Conservation (phyloP, 768 basidiomycete species). For the Lactarius deliciosus region DNA sequence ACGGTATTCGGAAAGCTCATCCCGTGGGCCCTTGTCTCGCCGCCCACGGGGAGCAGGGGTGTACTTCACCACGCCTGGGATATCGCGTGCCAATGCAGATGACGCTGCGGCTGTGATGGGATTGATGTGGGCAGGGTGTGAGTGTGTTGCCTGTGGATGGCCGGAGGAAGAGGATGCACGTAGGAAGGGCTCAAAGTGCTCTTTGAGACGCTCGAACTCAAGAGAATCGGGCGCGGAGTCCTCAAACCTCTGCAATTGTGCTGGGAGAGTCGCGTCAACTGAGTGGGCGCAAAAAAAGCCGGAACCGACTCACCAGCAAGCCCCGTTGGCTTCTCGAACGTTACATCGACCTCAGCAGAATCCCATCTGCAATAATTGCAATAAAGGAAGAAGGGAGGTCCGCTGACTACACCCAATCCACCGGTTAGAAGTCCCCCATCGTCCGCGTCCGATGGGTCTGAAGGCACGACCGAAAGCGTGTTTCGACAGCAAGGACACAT, state of each 20-base stretch:
- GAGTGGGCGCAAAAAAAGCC: neutral
- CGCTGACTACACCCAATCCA: constrained; percentile 61
- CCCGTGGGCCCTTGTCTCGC: constrained; percentile 63
- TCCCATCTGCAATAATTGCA: constrained; percentile 97
- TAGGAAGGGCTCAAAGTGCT: constrained; percentile 95
- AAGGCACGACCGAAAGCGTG: constrained; percentile 87
- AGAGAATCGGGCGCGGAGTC: constrained; percentile 80
- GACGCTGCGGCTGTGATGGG: constrained; percentile 88
- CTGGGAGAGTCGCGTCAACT: constrained; percentile 41
- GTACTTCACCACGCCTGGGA: constrained; percentile 78
- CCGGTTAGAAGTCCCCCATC: constrained; percentile 53
- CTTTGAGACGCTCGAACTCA: constrained; percentile 93
- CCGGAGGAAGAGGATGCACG: constrained; percentile 79
- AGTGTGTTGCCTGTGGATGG: constrained; percentile 49
- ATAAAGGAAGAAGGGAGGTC: constrained; percentile 87
- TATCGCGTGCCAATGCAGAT: constrained; percentile 84
- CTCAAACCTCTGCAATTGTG: constrained; percentile 88
- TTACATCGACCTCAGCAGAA: constrained; percentile 85
- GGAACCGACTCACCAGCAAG: constrained; percentile 66
- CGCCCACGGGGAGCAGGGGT: constrained; percentile 55
- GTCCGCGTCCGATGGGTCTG: constrained; percentile 68
- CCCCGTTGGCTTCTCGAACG: constrained; percentile 95
- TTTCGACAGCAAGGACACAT: constrained; percentile 92
- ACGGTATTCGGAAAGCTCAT: constrained; percentile 77
- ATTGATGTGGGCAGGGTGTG: constrained; percentile 74